Evolutionary conservation across 805 yeast genomes (phyloP).

Genomic region (Tetrapisispora phaffii): DNA sequence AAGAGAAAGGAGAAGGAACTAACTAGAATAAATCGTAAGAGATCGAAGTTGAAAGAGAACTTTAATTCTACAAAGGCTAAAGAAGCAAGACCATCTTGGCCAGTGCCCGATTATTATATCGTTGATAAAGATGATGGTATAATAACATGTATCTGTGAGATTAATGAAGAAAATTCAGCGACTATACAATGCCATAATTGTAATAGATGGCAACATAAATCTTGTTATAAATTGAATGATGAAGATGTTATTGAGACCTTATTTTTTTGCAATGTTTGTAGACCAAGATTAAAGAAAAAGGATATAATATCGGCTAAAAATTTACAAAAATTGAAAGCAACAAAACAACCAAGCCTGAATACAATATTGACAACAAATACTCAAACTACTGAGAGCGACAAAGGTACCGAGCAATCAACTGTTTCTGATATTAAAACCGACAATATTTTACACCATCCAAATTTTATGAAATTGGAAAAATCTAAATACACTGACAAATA

Average conservation of each 20-base stretch:
- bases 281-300: slow-evolving; percentile 35
- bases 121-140: slow-evolving; percentile 77
- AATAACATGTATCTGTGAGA: slow-evolving; percentile 84
- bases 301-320: slow-evolving; percentile 36
- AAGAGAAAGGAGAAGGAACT: slow-evolving; percentile 2
- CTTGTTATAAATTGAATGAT: slow-evolving; percentile 71
- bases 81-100: slow-evolving; percentile 16
- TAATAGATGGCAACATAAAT: slow-evolving; percentile 89
- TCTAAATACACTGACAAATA: slow-evolving; percentile 31
- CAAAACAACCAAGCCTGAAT: background rate
- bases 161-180: slow-evolving; percentile 82
- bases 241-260: slow-evolving; percentile 46
- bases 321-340: slow-evolving; percentile 23
- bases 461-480: background rate
- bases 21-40: background rate
- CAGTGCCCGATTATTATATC: slow-evolving; percentile 38
- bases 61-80: background rate
- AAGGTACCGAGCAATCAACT: background rate
- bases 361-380: too few species aligned
- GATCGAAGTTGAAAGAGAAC: background rate
- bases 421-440: background rate
- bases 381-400: background rate
- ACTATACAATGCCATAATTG: slow-evolving; percentile 92
- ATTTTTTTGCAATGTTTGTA: slow-evolving; percentile 75
- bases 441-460: background rate